These are phyloP conservation scores for Geotrichum cucujoidarum DNA, from an alignment of 1,139 yeast species.

Conservation along the genomic window DNA sequence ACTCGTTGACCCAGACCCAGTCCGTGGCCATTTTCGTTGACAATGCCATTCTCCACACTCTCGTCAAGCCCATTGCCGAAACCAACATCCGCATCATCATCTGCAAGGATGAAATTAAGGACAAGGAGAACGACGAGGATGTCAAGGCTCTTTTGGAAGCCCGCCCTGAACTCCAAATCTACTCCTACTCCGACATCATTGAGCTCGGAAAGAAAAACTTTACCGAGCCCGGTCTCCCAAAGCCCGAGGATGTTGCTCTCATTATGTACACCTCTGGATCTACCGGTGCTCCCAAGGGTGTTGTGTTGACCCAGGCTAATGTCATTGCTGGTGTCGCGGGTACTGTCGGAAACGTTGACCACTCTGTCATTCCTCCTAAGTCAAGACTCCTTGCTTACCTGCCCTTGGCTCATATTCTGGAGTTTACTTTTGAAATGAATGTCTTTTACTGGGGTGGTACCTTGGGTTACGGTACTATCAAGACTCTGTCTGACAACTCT, in stretches of 20 bases:
- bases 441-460: slow-evolving; percentile 85
- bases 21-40: slow-evolving; percentile 80
- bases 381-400: slow-evolving; percentile 82
- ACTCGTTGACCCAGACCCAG: slow-evolving; percentile 76
- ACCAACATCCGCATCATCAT: slow-evolving; percentile 60
- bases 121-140: slow-evolving; percentile 56
- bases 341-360: slow-evolving; percentile 58
- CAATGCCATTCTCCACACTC: slow-evolving; percentile 59
- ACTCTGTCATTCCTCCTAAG: slow-evolving; percentile 45
- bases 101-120: slow-evolving; percentile 59
- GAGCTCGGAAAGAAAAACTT: slow-evolving; percentile 54
- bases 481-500: slow-evolving; percentile 79
- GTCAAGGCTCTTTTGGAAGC: slow-evolving; percentile 46
- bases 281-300: slow-evolving; percentile 98
- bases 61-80: slow-evolving; percentile 71
- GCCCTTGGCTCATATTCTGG: slow-evolving; percentile 96
- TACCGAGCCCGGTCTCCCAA: slow-evolving; percentile 47
- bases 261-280: slow-evolving; percentile 99
- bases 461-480: slow-evolving; percentile 87
- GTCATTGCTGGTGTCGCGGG: slow-evolving; percentile 87
- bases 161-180: slow-evolving; percentile 72
- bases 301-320: slow-evolving; percentile 72
- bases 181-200: slow-evolving; percentile 61
- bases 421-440: slow-evolving; percentile 77
- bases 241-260: slow-evolving; percentile 71